These are phyloP conservation scores for Epichloe elymi DNA, from an alignment of 2,329 filamentous ascomycete species.

Conservation along the genomic window DNA sequence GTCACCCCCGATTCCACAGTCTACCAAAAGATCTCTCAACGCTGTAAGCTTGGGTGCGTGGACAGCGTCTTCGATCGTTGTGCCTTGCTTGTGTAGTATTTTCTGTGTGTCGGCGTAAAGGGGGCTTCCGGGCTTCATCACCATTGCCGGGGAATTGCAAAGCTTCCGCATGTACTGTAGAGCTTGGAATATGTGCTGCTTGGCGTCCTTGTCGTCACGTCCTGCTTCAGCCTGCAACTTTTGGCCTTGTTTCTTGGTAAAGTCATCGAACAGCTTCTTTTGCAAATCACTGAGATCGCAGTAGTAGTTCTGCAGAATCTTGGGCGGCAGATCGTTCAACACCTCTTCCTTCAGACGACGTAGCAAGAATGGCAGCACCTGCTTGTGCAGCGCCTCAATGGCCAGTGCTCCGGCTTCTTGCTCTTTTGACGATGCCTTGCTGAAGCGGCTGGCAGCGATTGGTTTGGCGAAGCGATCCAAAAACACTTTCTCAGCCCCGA, in stretches of 20 bases:
- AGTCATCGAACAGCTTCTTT: constrained; percentile 90
- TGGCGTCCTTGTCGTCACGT: constrained; percentile 78
- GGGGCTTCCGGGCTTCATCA: constrained; percentile 87
- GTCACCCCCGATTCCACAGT: constrained; percentile 87
- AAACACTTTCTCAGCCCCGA: constrained; percentile 92
- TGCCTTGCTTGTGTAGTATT: constrained; percentile 64
- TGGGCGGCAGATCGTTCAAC: constrained; percentile 86
- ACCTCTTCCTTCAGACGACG: constrained; percentile 97
- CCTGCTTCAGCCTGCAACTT: constrained; percentile 74
- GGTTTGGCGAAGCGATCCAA: constrained; percentile 89
- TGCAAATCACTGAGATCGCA: constrained; percentile 94
- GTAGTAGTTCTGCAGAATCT: constrained; percentile 99
- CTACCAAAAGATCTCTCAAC: constrained; percentile 84
- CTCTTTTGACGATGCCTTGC: constrained; percentile 95
- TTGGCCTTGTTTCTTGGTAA: constrained; percentile 85
- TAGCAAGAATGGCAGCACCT: constrained; percentile 90
- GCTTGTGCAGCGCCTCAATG: constrained; percentile 96
- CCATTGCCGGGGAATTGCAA: constrained; percentile 91
- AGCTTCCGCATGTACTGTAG: constrained; percentile 99
- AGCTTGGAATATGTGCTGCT: constrained; percentile 98
- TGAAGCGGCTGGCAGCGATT: constrained; percentile 85
- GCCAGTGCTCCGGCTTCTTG: constrained; percentile 93
- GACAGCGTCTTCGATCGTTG: constrained; percentile 66
- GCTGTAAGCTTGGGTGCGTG: constrained; percentile 92
- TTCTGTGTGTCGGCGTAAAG: constrained; percentile 81